A percentile compares a stretch with the other conserved stretches of the same genome.
These are phyloP conservation scores for Ustanciosporium gigantosporum DNA, from an alignment of 1,284 basidiomycete genomes.

Conservation along the genomic window DNA sequence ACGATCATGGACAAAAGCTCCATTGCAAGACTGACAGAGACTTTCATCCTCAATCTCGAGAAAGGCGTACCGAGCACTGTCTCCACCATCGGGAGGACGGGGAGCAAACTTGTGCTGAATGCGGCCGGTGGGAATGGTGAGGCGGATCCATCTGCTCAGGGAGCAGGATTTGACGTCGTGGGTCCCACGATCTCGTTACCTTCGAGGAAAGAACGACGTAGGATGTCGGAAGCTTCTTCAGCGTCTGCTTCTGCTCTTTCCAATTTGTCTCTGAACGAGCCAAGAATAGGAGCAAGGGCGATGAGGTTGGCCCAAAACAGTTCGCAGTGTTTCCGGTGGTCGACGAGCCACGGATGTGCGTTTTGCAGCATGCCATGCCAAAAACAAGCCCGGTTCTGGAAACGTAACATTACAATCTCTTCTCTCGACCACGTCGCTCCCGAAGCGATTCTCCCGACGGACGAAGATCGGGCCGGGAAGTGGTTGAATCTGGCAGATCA, in stretches of 20 bases:
- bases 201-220: too few species aligned
- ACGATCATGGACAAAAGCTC: slow-evolving; percentile 42
- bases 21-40: slow-evolving; percentile 47
- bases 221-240: too few species aligned
- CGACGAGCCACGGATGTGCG: slow-evolving; percentile 32
- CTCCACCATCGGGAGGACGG: slow-evolving; percentile 50
- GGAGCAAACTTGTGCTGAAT: slow-evolving; percentile 52
- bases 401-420: slow-evolving; percentile 45
- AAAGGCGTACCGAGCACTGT: slow-evolving; percentile 53
- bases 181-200: slow-evolving; percentile 23
- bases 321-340: slow-evolving; percentile 17
- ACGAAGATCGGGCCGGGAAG: neutral
- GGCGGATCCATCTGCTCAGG: neutral
- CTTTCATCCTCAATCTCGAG: slow-evolving; percentile 52
- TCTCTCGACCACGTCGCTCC: slow-evolving; percentile 11
- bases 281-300: slow-evolving; percentile 41
- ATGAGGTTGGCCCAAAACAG: slow-evolving; percentile 36
- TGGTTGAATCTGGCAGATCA: slow-evolving; percentile 17
- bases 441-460: neutral
- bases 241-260: neutral
- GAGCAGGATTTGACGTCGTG: slow-evolving; percentile 14
- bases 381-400: slow-evolving; percentile 43
- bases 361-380: slow-evolving; percentile 49
- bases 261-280: slow-evolving; percentile 1
- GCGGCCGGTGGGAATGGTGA: neutral